phyloP scores from a whole-genome alignment of 192 early-diverging fungal genomes.

The Entophlyctis helioformis region DNA sequence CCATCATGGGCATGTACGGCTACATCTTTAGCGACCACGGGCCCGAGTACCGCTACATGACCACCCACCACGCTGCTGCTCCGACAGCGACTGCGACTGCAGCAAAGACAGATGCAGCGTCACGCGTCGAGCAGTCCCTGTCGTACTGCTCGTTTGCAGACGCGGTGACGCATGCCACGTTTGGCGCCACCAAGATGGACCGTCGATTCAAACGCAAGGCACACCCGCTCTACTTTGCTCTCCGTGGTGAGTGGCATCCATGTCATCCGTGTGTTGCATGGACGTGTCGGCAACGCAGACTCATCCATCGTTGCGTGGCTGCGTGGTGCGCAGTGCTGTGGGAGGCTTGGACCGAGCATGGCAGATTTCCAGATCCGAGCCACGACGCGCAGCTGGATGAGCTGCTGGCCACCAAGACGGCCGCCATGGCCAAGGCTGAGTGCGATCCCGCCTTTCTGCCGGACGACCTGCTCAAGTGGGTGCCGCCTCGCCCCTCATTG shows the following conservation, averaged over 20 bases:
- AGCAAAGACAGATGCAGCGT: too few species aligned
- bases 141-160: too few species aligned
- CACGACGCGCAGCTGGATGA: constrained; percentile 20
- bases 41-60: too few species aligned
- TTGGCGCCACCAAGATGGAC: too few species aligned
- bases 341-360: constrained; percentile 10
- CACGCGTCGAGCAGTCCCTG: too few species aligned
- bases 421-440: constrained; percentile 3
- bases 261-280: too few species aligned
- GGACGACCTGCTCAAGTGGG: constrained; percentile 37
- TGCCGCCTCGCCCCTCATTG: background rate
- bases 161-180: too few species aligned
- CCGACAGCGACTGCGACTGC: too few species aligned
- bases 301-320: background rate
- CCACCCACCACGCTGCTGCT: too few species aligned
- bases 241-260: constrained; percentile 8
- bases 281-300: too few species aligned
- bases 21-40: constrained; percentile 87
- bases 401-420: constrained; percentile 8
- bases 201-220: constrained; percentile 7
- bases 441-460: constrained; percentile 14
- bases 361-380: constrained; percentile 7
- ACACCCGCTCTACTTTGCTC: constrained; percentile 20
- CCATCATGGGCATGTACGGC: constrained; percentile 60
- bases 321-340: constrained; percentile 18